A percentile compares a stretch with the other conserved stretches of the same genome.
phyloP scores from a whole-genome alignment of 208 protist species.

The Tritrichomonas musculus region DNA sequence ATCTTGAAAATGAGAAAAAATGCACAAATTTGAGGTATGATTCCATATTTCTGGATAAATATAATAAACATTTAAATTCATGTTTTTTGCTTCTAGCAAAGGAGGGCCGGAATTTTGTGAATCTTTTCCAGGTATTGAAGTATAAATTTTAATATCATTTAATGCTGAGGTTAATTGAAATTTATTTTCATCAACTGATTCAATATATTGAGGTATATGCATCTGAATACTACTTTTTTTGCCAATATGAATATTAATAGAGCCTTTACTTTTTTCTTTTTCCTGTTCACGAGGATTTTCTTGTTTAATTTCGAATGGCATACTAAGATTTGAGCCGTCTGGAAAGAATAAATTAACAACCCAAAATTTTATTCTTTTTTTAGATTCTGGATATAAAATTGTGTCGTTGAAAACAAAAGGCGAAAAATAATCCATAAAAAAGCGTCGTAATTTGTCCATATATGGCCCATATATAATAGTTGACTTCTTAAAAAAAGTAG shows the following conservation, averaged over 20 bases:
- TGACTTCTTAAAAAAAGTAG: not conserved
- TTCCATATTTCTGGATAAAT: not conserved
- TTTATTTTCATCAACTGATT: not conserved
- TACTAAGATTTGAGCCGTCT: not conserved
- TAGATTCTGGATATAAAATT: not conserved
- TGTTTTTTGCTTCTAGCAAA: not conserved
- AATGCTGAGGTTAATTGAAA: not conserved
- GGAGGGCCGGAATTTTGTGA: not conserved
- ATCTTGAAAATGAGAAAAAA: not conserved
- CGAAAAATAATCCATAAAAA: conserved; percentile 20
- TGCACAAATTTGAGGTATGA: not conserved
- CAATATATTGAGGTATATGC: not conserved
- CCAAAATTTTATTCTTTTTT: not conserved
- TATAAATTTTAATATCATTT: not conserved
- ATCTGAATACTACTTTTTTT: not conserved
- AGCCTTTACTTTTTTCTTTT: not conserved
- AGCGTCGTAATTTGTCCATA: not conserved
- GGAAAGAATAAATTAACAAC: not conserved
- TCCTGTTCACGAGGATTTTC: too few relatives aligned
- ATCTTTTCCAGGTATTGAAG: not conserved
- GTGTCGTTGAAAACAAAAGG: conserved; percentile 1
- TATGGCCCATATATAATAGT: not conserved
- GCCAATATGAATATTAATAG: not conserved
- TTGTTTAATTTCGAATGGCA: not conserved
- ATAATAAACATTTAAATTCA: not conserved